Evolutionary conservation across 371 early-diverging fungal genomes (phyloP).

Genomic region (Circinella umbellata): DNA sequence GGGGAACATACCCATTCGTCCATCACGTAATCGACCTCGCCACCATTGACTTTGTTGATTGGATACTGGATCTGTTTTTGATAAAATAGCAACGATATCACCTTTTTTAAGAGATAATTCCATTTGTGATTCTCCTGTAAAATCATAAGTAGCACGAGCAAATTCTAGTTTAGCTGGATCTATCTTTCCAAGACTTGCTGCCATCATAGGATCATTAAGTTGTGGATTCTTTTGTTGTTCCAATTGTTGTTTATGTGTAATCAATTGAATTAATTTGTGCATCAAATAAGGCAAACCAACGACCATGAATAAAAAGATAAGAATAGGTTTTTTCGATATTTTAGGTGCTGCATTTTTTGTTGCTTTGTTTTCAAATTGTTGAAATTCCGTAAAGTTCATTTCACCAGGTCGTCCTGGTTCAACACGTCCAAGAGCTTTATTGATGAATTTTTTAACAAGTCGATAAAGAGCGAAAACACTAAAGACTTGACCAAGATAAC

Average conservation of each 20-base stretch:
- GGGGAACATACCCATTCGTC: slow-evolving; percentile 90
- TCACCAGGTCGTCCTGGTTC: slow-evolving; percentile 55
- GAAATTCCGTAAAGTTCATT: slow-evolving; percentile 71
- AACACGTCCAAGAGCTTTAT: slow-evolving; percentile 19
- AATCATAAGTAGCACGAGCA: slow-evolving; percentile 89
- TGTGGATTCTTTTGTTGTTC: slow-evolving; percentile 12
- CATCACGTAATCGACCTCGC: slow-evolving; percentile 84
- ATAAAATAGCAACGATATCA: slow-evolving; percentile 85
- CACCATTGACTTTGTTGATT: slow-evolving; percentile 91
- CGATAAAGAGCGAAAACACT: slow-evolving; percentile 79
- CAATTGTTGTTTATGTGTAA: slow-evolving; percentile 42
- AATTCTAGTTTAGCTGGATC: slow-evolving; percentile 68
- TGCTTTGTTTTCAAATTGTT: slow-evolving; percentile 58
- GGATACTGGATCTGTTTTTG: slow-evolving; percentile 74
- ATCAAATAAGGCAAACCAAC: slow-evolving; percentile 94
- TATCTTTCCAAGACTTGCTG: slow-evolving; percentile 9
- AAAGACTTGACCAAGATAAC: slow-evolving; percentile 84
- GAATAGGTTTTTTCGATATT: slow-evolving; percentile 71
- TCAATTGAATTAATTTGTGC: slow-evolving; percentile 83
- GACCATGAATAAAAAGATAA: slow-evolving; percentile 83
- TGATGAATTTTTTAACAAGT: slow-evolving; percentile 48
- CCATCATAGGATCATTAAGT: neutral
- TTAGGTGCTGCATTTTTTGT: slow-evolving; percentile 24
- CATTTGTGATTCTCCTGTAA: slow-evolving; percentile 71
- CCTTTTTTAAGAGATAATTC: slow-evolving; percentile 87